Conservation (phyloP, 306 rosid species). For the Hylodesmum podocarpum region DNA sequence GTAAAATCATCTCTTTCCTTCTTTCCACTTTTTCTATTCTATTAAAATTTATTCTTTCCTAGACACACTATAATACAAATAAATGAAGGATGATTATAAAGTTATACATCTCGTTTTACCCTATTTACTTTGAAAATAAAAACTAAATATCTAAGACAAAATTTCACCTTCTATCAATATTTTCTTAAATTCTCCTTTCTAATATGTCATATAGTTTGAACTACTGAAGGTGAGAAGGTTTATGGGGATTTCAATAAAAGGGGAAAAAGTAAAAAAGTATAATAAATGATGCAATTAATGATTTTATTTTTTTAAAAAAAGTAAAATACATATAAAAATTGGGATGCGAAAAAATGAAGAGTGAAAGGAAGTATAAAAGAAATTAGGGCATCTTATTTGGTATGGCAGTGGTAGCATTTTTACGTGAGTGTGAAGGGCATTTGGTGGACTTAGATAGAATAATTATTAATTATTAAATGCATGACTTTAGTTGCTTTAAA, state of each 20-base stretch:
- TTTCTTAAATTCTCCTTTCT: no score
- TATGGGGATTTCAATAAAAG: background rate
- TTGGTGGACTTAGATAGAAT: background rate
- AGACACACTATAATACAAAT: no score
- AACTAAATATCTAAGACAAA: no score
- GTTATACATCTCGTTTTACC: background rate
- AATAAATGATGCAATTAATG: background rate
- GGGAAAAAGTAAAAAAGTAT: background rate
- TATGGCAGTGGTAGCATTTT: background rate
- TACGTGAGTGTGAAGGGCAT: background rate
- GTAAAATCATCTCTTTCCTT: background rate
- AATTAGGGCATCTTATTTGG: background rate
- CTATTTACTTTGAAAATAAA: background rate
- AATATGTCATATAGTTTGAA: background rate
- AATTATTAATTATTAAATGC: background rate
- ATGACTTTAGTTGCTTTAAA: background rate
- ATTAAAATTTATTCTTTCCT: background rate
- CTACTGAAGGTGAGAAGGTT: background rate
- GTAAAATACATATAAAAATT: background rate
- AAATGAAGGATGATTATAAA: no score
- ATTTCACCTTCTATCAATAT: background rate
- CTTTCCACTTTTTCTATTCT: background rate
- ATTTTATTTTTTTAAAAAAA: background rate
- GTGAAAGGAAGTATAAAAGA: background rate
- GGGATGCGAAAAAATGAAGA: background rate